These are phyloP conservation scores for Ustilago shanxiensis DNA, from an alignment of 1,284 basidiomycete genomes.

Conservation along the genomic window DNA sequence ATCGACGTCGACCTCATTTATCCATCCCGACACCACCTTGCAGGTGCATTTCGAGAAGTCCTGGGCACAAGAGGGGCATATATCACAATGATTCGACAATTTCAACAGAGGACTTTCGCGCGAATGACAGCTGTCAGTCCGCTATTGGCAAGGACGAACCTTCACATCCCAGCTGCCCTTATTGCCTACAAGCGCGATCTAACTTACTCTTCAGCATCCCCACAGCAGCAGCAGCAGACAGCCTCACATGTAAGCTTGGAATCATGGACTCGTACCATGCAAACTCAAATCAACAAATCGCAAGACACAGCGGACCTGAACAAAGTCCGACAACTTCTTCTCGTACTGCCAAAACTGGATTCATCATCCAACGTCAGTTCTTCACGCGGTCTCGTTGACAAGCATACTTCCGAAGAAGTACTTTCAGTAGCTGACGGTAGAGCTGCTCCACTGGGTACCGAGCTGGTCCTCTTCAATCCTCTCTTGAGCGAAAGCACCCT, in stretches of 20 bases:
- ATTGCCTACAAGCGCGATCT: background rate
- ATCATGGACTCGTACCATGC: conserved; percentile 25
- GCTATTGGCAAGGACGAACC: background rate
- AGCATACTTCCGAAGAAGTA: conserved; percentile 27
- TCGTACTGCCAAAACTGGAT: conserved; percentile 29
- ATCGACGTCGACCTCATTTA: background rate
- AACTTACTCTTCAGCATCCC: background rate
- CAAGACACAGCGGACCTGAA: conserved; percentile 44
- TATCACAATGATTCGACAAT: conserved; percentile 11
- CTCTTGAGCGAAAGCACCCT: conserved; percentile 37
- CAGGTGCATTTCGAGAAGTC: too few relatives aligned
- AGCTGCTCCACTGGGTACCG: conserved; percentile 30
- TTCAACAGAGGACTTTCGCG: conserved; percentile 12
- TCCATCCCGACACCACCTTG: too few relatives aligned
- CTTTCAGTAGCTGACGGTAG: conserved; percentile 5
- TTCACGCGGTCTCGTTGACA: conserved; percentile 13
- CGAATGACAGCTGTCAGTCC: background rate
- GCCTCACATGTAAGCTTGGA: conserved; percentile 19
- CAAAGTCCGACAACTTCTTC: conserved; percentile 43
- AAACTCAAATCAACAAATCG: conserved; percentile 24
- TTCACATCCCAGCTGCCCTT: background rate
- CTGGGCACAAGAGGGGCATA: background rate
- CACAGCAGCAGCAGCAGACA: background rate
- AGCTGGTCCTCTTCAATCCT: conserved; percentile 48
- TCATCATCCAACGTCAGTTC: conserved; percentile 5